Conservation (phyloP, 805 yeast species). For the Metschnikowia proteae region DNA sequence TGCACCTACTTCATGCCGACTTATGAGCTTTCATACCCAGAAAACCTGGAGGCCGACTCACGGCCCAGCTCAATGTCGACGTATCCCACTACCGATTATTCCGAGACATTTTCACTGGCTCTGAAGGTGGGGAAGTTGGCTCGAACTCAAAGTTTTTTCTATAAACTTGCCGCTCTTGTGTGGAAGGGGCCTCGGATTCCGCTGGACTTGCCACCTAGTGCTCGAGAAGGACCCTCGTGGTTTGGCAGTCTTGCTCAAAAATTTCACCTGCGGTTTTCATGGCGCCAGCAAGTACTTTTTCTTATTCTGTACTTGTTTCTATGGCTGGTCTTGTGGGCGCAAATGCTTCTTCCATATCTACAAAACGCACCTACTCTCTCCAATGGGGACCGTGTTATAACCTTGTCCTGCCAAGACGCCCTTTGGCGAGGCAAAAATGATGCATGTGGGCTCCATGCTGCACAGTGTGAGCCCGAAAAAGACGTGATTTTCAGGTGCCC, state of each 20-base stretch:
- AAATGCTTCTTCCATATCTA: slow-evolving; percentile 44
- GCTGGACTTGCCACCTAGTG: slow-evolving; percentile 45
- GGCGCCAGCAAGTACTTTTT: slow-evolving; percentile 24
- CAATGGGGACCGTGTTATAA: slow-evolving; percentile 26
- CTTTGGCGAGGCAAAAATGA: slow-evolving; percentile 77
- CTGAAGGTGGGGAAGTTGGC: neutral
- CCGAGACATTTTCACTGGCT: neutral
- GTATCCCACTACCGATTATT: neutral
- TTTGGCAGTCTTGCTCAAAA: slow-evolving; percentile 45
- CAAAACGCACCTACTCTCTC: slow-evolving; percentile 34
- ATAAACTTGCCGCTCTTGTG: slow-evolving; percentile 25
- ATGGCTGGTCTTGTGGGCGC: slow-evolving; percentile 44
- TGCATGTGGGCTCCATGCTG: slow-evolving; percentile 70
- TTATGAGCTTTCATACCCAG: slow-evolving; percentile 1
- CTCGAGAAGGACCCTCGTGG: slow-evolving; percentile 21
- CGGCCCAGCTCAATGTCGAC: slow-evolving; percentile 1
- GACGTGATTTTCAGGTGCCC: slow-evolving; percentile 72
- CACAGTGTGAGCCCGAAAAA: slow-evolving; percentile 46
- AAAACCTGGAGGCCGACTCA: neutral
- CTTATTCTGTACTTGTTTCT: slow-evolving; percentile 39
- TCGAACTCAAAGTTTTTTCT: neutral
- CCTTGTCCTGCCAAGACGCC: slow-evolving; percentile 47
- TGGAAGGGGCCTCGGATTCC: slow-evolving; percentile 58
- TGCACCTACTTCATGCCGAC: slow-evolving; percentile 4
- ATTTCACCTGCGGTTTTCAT: slow-evolving; percentile 28